These are phyloP conservation scores for Aspergillus hancockii DNA, from an alignment of 495 filamentous ascomycete species.

Conservation along the genomic window DNA sequence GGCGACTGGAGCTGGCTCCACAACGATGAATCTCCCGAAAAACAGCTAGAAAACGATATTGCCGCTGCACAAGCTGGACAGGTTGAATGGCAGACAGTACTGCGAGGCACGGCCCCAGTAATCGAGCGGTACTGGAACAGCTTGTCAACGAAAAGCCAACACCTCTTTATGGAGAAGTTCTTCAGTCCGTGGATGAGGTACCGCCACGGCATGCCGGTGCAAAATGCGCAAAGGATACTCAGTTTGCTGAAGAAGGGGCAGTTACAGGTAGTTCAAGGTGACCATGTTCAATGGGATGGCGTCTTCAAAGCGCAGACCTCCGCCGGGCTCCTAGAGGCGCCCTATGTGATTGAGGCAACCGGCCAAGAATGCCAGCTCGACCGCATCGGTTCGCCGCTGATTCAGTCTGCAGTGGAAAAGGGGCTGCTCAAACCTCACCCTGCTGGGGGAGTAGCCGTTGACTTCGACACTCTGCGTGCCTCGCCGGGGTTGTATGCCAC, in stretches of 20 bases:
- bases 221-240: conserved; percentile 8
- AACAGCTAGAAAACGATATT: conserved; percentile 6
- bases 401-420: conserved; percentile 1
- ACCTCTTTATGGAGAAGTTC: conserved; percentile 8
- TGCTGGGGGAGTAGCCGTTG: neutral
- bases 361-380: conserved; percentile 7
- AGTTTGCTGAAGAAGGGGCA: conserved; percentile 2
- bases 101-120: conserved; percentile 4
- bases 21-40: neutral
- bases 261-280: conserved; percentile 3
- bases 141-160: neutral
- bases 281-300: neutral
- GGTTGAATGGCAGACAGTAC: conserved; percentile 4
- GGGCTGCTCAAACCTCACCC: conserved; percentile 6
- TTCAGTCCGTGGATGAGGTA: conserved; percentile 9
- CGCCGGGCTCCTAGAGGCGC: neutral
- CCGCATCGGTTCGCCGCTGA: conserved; percentile 4
- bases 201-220: conserved; percentile 8
- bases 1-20: conserved; percentile 12
- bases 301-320: conserved; percentile 4
- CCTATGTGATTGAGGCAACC: conserved; percentile 10
- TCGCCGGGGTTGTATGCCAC: conserved; percentile 2
- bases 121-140: conserved; percentile 8
- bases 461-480: conserved; percentile 5
- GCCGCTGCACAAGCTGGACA: neutral